phyloP scores from a whole-genome alignment of 805 yeast species.

The Vanderwaltozyma polyspora region DNA sequence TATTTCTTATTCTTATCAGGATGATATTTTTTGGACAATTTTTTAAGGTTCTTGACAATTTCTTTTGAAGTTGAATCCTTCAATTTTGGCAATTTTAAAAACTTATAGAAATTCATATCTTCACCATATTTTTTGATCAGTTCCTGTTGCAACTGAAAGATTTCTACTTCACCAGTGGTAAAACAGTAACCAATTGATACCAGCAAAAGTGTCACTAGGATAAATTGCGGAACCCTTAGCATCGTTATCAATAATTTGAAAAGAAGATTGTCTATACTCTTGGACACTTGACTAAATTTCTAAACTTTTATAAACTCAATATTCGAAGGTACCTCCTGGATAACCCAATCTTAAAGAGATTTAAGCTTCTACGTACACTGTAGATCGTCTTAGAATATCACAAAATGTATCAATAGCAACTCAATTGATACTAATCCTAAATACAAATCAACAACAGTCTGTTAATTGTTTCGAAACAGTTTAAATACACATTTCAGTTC shows the following conservation, averaged over 20 bases:
- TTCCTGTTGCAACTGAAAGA: slow-evolving; percentile 60
- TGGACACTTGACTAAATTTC: too few relatives aligned
- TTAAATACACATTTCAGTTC: too few relatives aligned
- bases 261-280: too few relatives aligned
- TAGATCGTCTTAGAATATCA: too few relatives aligned
- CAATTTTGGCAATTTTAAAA: slow-evolving; percentile 38
- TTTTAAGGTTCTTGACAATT: slow-evolving; percentile 57
- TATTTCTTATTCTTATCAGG: slow-evolving; percentile 65
- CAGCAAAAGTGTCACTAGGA: slow-evolving; percentile 8
- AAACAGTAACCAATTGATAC: slow-evolving; percentile 36
- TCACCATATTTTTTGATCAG: slow-evolving; percentile 52
- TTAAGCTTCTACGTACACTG: not conserved
- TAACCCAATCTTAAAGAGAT: not conserved
- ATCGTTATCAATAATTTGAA: too few relatives aligned
- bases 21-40: slow-evolving; percentile 59
- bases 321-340: not conserved
- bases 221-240: not conserved
- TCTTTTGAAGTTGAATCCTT: slow-evolving; percentile 39
- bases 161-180: slow-evolving; percentile 62
- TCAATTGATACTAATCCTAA: too few relatives aligned
- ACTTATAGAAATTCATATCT: slow-evolving; percentile 54
- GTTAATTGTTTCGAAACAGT: too few relatives aligned
- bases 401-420: too few relatives aligned
- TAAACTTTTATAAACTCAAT: not conserved
- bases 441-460: too few relatives aligned